phyloP scores from a whole-genome alignment of 2,329 filamentous ascomycete genomes.

The Thermothelomyces thermophilus region DNA sequence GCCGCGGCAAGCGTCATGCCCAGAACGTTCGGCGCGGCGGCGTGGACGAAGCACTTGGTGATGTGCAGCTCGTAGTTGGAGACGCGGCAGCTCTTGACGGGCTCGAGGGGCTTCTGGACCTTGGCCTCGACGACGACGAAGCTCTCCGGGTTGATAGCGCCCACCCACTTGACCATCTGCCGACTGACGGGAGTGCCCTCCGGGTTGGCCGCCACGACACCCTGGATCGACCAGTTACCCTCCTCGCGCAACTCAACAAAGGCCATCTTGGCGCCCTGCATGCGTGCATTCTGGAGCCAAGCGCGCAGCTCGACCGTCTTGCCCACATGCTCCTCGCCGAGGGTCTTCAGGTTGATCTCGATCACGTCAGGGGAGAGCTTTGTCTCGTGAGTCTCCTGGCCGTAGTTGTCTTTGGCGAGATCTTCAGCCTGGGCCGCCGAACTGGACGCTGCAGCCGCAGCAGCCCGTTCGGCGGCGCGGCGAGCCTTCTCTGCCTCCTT shows the following conservation, averaged over 20 bases:
- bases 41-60: conserved; percentile 73
- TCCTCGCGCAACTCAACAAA: conserved; percentile 82
- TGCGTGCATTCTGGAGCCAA: conserved; percentile 79
- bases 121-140: conserved; percentile 74
- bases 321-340: conserved; percentile 60
- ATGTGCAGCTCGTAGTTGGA: conserved; percentile 81
- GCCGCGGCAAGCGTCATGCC: conserved; percentile 52
- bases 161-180: conserved; percentile 93
- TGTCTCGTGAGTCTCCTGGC: conserved; percentile 53
- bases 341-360: conserved; percentile 52
- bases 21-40: conserved; percentile 52
- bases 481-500: conserved; percentile 77
- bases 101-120: conserved; percentile 76
- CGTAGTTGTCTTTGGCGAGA: conserved; percentile 72
- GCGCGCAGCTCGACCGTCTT: conserved; percentile 70
- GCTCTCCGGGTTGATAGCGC: conserved; percentile 68
- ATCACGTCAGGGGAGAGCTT: conserved; percentile 44
- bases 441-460: conserved; percentile 59
- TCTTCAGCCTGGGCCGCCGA: conserved; percentile 59
- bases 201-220: conserved; percentile 61
- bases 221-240: conserved; percentile 72
- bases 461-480: conserved; percentile 67
- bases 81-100: conserved; percentile 81
- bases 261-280: conserved; percentile 84
- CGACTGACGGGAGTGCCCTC: conserved; percentile 61